Evolutionary conservation across 2,329 filamentous ascomycete species (phyloP), one percentile per base, ranked within the genome.

Genomic region (Colletotrichum destructivum): DNA sequence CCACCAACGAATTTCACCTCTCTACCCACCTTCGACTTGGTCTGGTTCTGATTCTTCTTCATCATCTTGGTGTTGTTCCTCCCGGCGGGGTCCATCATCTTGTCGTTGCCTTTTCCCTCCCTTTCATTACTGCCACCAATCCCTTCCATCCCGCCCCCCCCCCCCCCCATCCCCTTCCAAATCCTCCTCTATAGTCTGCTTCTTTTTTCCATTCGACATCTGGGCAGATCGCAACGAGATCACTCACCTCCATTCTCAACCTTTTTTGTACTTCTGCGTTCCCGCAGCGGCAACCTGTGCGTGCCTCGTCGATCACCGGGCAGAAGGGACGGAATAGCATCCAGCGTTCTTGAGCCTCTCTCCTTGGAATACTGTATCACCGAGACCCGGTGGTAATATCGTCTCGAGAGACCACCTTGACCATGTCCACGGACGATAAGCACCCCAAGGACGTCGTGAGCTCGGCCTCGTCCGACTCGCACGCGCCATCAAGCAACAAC

Each of bases 341-440:
- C 26, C 11, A 49, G 23, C 38, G 47, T 57, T 18, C 35, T 31
- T 35, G 46, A 23, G 44, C 38, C 44, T 47, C 52, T 4, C 49
- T 44, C 60, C 15, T 21, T 66, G 31, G 18, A 1, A 35, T 4
- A 8, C 5, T 23, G 2, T 18, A 7, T 35, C 13, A 3, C 23
- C 7, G 46, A 11, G n/a, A 11, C n/a, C 11, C 16, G 15, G 35
- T 12, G 52, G 26, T 31, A 2, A 13, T 52, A 47, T 7, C n/a
- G 65, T 15, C 62, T 47, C n/a, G 54, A 57, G 16, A 51, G 54
- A 68, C 44, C 44, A 9, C 18, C 61, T 31, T 16, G 16, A 42
- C 47, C 73, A 40, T 80, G 78, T 77, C 79, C 54, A 51, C 61
- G 6, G 68, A 70, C 49, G 77, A 79, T 55, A 80, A 79, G 72